Conservation (phyloP, 495 filamentous ascomycete genomes). For the Daldinia caldariorum region DNA sequence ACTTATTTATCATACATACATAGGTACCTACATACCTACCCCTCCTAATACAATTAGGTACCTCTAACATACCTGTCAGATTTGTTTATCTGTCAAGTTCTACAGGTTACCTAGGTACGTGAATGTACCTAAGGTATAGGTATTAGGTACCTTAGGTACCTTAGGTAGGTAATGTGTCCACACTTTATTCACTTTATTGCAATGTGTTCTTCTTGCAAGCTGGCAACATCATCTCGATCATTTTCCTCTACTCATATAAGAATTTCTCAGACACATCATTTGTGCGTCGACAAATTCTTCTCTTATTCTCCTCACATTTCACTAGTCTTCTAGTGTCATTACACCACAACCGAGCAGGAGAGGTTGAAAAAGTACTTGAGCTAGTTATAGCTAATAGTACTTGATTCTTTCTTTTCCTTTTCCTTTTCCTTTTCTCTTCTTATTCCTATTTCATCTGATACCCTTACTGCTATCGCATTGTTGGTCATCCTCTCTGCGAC, state of each 20-base stretch:
- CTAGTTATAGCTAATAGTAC: too few relatives aligned
- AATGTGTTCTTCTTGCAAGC: constrained; percentile 48
- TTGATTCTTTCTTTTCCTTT: constrained; percentile 16
- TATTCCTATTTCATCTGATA: background rate
- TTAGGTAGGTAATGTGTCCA: too few relatives aligned
- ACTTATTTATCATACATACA: background rate
- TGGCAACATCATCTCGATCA: constrained; percentile 40
- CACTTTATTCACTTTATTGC: constrained; percentile 46
- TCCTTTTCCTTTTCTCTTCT: constrained; percentile 13
- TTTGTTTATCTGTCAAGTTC: background rate
- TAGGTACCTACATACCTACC: too few relatives aligned
- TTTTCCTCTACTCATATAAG: constrained; percentile 27
- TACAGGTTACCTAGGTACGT: background rate
- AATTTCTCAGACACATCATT: constrained; percentile 28
- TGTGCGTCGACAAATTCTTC: constrained; percentile 25
- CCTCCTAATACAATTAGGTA: too few relatives aligned
- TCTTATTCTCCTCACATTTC: constrained; percentile 25
- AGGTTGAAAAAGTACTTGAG: constrained; percentile 28
- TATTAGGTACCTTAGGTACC: too few relatives aligned
- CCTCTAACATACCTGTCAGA: too few relatives aligned
- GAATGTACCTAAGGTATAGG: too few relatives aligned
- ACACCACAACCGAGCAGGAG: constrained; percentile 29
- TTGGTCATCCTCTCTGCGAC: constrained; percentile 16
- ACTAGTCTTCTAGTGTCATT: constrained; percentile 15
- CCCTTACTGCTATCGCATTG: constrained; percentile 22